Evolutionary conservation across 495 filamentous ascomycete genomes (phyloP), one percentile per base, ranked within the genome.

Genomic region (Aspergillus egyptiacus): DNA sequence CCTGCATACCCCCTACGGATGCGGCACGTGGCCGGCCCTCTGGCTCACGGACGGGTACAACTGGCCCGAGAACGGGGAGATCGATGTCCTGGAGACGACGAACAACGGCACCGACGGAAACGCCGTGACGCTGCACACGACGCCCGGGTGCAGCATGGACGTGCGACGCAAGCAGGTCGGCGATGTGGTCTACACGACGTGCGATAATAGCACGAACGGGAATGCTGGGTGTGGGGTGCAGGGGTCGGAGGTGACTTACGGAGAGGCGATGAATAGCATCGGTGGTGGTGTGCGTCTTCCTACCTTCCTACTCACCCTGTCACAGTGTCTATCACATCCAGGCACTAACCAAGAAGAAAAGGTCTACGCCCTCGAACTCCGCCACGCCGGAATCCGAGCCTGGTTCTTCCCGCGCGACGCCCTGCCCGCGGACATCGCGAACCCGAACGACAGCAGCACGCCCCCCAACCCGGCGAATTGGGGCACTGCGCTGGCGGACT

Each of bases 1-100:
- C 56, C 40, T 73, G 3, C 73, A 76, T 35, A 63, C 69, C 0
- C 75, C 74, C 13, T 69, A 67, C 37, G 73, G 72, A 14, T 81
- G 76, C 50, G 75, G 66, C 1, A 78, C 75, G 11, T 80, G 77
- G 77, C 76, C 76, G 0, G 78, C 78, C 0, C 75, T 87, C 17
- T 86, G 82, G 82, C 61, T 85, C 6, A 79, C 79, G 1, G 81
- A 76, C 13, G 73, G 76, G 0, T 57, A 68, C 14, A 74, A 77
- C 27, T 86, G 82, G 82, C 82, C 82, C 0, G 42, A 27, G 0
- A 73, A 76, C 35, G 74, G 74, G 6, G 74, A 78, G 50, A 76
- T 78, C 20, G 74, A 78, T 51, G 55, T 76, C 14, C 45, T 78
- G 8, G 74, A 78, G 48, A 58, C 69, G 7, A 65, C 64, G 19